phyloP scores from a whole-genome alignment of 1,284 basidiomycete genomes.

The Sporisorium iseilematis-ciliati region DNA sequence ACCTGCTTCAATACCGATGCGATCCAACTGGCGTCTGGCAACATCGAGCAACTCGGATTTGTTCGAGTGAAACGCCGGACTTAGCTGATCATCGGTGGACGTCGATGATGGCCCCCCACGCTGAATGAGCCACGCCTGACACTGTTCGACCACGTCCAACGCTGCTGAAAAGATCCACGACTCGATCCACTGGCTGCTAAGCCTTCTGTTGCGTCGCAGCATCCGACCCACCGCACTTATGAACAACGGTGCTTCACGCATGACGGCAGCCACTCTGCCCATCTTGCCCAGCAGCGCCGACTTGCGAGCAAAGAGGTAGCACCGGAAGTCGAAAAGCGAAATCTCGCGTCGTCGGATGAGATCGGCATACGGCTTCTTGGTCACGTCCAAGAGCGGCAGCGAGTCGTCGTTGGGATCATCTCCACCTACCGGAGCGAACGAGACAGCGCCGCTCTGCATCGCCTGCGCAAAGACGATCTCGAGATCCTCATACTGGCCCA shows the following conservation, averaged over 20 bases:
- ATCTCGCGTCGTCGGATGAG: conserved; percentile 90
- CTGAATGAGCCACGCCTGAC: conserved; percentile 78
- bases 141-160: conserved; percentile 85
- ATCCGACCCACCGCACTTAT: conserved; percentile 84
- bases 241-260: conserved; percentile 78
- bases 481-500: conserved; percentile 90
- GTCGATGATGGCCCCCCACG: conserved; percentile 29
- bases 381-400: conserved; percentile 80
- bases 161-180: conserved; percentile 94
- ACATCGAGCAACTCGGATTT: conserved; percentile 86
- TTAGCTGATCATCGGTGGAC: conserved; percentile 44
- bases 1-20: conserved; percentile 79
- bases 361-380: conserved; percentile 87
- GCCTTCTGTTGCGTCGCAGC: conserved; percentile 75
- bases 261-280: conserved; percentile 78
- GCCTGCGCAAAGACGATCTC: conserved; percentile 78
- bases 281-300: conserved; percentile 81
- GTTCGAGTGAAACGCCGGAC: conserved; percentile 62
- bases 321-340: conserved; percentile 91
- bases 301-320: conserved; percentile 90
- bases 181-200: conserved; percentile 81
- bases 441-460: conserved; percentile 53
- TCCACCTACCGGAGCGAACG: conserved; percentile 54
- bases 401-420: conserved; percentile 79
- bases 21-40: conserved; percentile 81